A percentile compares a stretch with the other conserved stretches of the same genome.
Evolutionary conservation across 2,329 filamentous ascomycete genomes (phyloP).

Genomic region (Monilinia fructicola): DNA sequence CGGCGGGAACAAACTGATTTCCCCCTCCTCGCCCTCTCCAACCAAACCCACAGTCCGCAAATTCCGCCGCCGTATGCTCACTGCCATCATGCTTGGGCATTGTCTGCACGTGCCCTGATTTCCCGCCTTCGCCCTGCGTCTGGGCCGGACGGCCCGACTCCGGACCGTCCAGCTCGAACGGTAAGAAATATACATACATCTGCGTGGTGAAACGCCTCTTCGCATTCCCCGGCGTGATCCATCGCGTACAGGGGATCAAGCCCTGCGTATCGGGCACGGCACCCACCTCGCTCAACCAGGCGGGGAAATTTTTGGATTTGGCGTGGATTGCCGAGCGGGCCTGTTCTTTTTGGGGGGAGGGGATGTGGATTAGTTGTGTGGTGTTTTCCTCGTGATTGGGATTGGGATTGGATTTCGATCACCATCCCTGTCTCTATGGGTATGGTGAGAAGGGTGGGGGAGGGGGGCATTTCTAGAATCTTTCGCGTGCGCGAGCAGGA

Average conservation of each 20-base stretch:
- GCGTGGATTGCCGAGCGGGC: neutral
- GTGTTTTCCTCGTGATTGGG: too few relatives aligned
- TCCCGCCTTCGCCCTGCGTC: too few relatives aligned
- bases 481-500: slow-evolving; percentile 56
- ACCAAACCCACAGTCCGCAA: slow-evolving; percentile 71
- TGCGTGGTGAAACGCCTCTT: slow-evolving; percentile 86
- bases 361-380: too few relatives aligned
- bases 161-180: slow-evolving; percentile 44
- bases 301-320: neutral
- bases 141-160: too few relatives aligned
- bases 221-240: slow-evolving; percentile 77
- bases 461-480: too few relatives aligned
- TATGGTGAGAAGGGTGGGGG: too few relatives aligned
- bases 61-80: slow-evolving; percentile 71
- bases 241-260: slow-evolving; percentile 81
- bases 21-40: slow-evolving; percentile 61
- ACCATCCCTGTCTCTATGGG: too few relatives aligned
- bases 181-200: slow-evolving; percentile 94
- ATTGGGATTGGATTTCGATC: too few relatives aligned
- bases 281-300: neutral
- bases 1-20: slow-evolving; percentile 86
- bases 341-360: slow-evolving; percentile 31
- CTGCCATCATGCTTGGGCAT: slow-evolving; percentile 56
- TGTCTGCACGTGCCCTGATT: slow-evolving; percentile 16
- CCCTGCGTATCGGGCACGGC: slow-evolving; percentile 46